Percentiles rank a stretch among this genome's conserved stretches.
Evolutionary conservation across 2,329 filamentous ascomycete species (phyloP).

Genomic region (Colletotrichum plurivorum): DNA sequence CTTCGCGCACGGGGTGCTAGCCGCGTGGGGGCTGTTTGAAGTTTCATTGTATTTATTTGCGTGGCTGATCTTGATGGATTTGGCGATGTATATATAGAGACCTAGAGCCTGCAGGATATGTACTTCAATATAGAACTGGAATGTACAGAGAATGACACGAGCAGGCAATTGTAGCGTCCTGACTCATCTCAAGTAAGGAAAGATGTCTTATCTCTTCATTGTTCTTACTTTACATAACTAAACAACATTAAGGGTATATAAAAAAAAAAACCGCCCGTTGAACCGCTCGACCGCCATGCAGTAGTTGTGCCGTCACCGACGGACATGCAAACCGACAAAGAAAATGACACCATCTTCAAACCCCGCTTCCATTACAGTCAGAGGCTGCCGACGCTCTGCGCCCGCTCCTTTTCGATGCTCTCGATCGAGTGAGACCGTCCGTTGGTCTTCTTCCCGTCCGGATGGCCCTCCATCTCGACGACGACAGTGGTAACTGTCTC

Average conservation of each 20-base stretch:
- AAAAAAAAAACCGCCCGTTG: constrained; percentile 18
- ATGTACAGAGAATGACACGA: too few relatives aligned
- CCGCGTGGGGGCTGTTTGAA: background rate
- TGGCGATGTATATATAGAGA: too few relatives aligned
- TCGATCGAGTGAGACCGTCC: constrained; percentile 23
- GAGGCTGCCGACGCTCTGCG: constrained; percentile 31
- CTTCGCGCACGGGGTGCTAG: background rate
- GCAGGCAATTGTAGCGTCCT: too few relatives aligned
- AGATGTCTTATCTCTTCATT: background rate
- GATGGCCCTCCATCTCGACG: constrained; percentile 48
- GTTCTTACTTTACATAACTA: background rate
- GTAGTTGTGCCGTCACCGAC: too few relatives aligned
- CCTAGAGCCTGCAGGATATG: too few relatives aligned
- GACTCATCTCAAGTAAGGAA: too few relatives aligned
- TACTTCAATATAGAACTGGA: too few relatives aligned
- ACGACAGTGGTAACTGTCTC: constrained; percentile 60
- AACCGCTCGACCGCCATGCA: background rate
- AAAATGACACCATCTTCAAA: background rate
- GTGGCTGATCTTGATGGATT: too few relatives aligned
- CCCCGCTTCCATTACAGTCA: background rate
- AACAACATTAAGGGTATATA: constrained; percentile 28
- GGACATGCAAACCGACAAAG: background rate
- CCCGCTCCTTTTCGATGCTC: constrained; percentile 26
- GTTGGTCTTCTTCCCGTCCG: background rate
- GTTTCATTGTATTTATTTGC: too few relatives aligned